phyloP scores from a whole-genome alignment of 768 basidiomycete species.

The Lactarius vividus region DNA sequence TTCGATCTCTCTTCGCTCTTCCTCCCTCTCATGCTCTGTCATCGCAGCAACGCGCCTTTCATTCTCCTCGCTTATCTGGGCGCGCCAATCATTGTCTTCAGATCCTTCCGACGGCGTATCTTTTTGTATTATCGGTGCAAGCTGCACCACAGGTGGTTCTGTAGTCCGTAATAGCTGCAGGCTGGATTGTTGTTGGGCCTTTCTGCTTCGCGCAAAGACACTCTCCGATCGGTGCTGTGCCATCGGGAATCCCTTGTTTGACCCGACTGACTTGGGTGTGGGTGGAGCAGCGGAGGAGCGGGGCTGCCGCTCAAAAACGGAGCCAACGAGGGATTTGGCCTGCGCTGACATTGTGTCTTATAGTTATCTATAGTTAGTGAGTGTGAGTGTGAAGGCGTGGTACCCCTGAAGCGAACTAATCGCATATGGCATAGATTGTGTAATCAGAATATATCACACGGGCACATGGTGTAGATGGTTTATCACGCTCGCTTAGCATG shows the following conservation, averaged over 20 bases:
- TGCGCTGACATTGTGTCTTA: slow-evolving; percentile 20
- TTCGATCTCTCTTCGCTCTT: slow-evolving; percentile 62
- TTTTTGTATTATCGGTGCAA: slow-evolving; percentile 16
- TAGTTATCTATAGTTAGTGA: no score
- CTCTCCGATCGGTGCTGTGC: slow-evolving; percentile 43
- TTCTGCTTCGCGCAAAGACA: slow-evolving; percentile 38
- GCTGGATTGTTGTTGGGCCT: slow-evolving; percentile 24
- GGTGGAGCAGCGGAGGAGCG: slow-evolving; percentile 31
- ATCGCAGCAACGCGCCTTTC: slow-evolving; percentile 58
- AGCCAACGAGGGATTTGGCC: slow-evolving; percentile 40
- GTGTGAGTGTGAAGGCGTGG: background rate
- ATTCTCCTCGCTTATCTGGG: slow-evolving; percentile 67
- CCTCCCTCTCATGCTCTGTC: slow-evolving; percentile 66
- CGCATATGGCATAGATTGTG: background rate
- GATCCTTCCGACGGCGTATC: background rate
- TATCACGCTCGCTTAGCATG: slow-evolving; percentile 28
- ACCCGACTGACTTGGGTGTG: slow-evolving; percentile 23
- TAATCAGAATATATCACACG: background rate
- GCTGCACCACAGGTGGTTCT: slow-evolving; percentile 27
- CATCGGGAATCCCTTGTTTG: slow-evolving; percentile 40
- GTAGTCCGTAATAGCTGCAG: slow-evolving; percentile 27
- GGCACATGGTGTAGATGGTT: slow-evolving; percentile 29
- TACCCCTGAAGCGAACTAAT: no score
- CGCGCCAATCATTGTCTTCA: slow-evolving; percentile 43
- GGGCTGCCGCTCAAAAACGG: slow-evolving; percentile 44